phyloP scores from a whole-genome alignment of 352 stramenopile species.

The Thalassiosira livingstoniorum region DNA sequence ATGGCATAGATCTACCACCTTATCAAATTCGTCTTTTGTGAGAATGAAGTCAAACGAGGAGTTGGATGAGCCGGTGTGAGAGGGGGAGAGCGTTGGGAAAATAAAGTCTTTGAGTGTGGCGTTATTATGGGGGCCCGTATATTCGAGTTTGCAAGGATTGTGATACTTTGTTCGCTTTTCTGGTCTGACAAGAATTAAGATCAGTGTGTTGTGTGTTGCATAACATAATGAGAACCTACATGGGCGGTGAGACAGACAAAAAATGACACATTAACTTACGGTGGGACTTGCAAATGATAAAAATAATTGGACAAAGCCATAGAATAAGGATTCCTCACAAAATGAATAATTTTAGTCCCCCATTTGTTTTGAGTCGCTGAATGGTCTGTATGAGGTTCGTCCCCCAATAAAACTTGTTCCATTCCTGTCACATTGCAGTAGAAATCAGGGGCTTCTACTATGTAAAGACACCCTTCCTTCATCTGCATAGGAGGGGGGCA shows the following conservation, averaged over 20 bases:
- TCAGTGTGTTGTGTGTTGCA: too few relatives aligned
- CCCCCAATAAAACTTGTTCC: slow-evolving; percentile 33
- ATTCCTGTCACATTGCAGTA: slow-evolving; percentile 36
- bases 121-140: too few relatives aligned
- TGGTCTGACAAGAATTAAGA: slow-evolving; percentile 9
- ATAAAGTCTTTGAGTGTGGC: too few relatives aligned
- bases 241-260: too few relatives aligned
- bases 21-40: slow-evolving; percentile 14
- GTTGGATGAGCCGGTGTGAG: too few relatives aligned
- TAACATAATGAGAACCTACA: too few relatives aligned
- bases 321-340: slow-evolving; percentile 57
- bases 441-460: slow-evolving; percentile 38
- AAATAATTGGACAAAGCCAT: slow-evolving; percentile 60
- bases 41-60: slow-evolving; percentile 14
- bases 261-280: too few relatives aligned
- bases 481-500: too few relatives aligned
- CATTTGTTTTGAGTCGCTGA: neutral
- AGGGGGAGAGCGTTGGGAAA: too few relatives aligned
- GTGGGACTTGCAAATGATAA: slow-evolving; percentile 61
- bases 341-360: slow-evolving; percentile 56
- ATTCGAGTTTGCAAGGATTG: neutral
- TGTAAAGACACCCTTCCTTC: too few relatives aligned
- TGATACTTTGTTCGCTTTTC: neutral
- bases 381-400: neutral
- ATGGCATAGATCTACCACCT: slow-evolving; percentile 11